A percentile compares a stretch with the other conserved stretches of the same genome.
Evolutionary conservation across 1,139 yeast species (phyloP).

Genomic region (Hyphopichia khmerensis): DNA sequence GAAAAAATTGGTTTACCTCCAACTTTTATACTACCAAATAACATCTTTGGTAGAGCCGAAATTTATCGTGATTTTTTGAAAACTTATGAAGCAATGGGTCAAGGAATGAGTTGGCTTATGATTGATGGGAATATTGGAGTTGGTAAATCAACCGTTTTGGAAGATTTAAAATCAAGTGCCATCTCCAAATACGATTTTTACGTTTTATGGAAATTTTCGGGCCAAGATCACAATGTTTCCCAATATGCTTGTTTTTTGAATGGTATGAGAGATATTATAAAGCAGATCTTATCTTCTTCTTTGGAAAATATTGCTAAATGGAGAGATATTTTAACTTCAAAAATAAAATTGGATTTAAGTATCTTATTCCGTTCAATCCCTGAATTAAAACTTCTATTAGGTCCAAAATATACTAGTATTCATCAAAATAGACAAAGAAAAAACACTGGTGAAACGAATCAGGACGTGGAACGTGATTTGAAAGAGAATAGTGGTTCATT

Average conservation of each 20-base stretch:
- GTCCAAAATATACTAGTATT: conserved; percentile 36
- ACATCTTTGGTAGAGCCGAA: conserved; percentile 36
- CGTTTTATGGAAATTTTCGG: conserved; percentile 41
- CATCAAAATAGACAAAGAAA: conserved; percentile 8
- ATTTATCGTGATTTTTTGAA: conserved; percentile 25
- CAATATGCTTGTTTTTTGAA: conserved; percentile 25
- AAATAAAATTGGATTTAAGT: conserved; percentile 43
- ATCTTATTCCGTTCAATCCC: conserved; percentile 46
- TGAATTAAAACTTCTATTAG: conserved; percentile 44
- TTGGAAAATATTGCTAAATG: conserved; percentile 37
- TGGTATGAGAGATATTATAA: conserved; percentile 41
- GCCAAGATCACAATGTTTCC: conserved; percentile 29
- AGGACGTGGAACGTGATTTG: neutral
- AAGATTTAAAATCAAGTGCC: conserved; percentile 39
- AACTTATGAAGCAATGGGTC: conserved; percentile 19
- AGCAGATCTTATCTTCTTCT: conserved; percentile 43
- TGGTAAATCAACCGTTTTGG: conserved; percentile 49
- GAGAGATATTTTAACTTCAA: conserved; percentile 41
- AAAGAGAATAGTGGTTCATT: too few species aligned
- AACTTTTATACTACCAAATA: conserved; percentile 25
- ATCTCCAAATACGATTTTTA: conserved; percentile 37
- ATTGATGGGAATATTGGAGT: conserved; percentile 47
- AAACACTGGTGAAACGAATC: neutral
- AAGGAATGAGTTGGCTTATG: conserved; percentile 29
- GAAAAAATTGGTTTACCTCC: conserved; percentile 10